Percentiles rank a stretch among this genome's conserved stretches.
Conservation (phyloP, 1,139 yeast species). For the Blastobotrys niveus region DNA sequence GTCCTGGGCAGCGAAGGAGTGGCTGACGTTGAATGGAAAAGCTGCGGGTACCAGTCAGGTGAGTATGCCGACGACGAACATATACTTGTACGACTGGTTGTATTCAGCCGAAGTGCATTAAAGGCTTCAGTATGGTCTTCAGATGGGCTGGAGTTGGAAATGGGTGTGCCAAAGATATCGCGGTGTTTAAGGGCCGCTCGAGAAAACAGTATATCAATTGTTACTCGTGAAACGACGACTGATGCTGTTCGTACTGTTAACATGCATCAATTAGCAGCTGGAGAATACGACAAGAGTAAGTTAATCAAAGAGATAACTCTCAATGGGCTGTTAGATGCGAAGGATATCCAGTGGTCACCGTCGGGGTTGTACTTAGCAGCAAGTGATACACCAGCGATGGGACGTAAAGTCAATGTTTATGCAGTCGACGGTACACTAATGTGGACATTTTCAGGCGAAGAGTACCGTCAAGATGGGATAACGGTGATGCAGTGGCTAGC, state of each 20-base stretch:
- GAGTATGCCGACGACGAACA: not conserved
- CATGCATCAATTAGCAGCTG: constrained; percentile 6
- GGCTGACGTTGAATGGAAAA: constrained; percentile 22
- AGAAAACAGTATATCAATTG: constrained; percentile 15
- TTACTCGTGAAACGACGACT: constrained; percentile 19
- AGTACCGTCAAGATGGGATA: not conserved
- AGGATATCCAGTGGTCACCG: constrained; percentile 23
- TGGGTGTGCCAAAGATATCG: constrained; percentile 21
- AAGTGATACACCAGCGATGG: constrained; percentile 25
- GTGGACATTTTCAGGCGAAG: constrained; percentile 15
- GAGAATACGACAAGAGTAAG: not conserved
- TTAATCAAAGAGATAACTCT: constrained; percentile 14
- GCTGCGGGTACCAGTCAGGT: constrained; percentile 12
- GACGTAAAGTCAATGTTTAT: constrained; percentile 25
- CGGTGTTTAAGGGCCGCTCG: constrained; percentile 9
- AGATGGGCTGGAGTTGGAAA: constrained; percentile 21
- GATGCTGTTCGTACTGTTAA: constrained; percentile 17
- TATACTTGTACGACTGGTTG: constrained; percentile 16
- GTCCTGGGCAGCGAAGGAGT: constrained; percentile 22
- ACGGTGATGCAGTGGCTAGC: not conserved
- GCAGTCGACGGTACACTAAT: constrained; percentile 21
- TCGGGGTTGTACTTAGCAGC: constrained; percentile 26
- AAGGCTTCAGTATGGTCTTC: constrained; percentile 23
- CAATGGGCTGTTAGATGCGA: constrained; percentile 22
- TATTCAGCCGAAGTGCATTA: constrained; percentile 19